phyloP scores from a whole-genome alignment of 179 eudicot species.

The Heliamphora pulchella region DNA sequence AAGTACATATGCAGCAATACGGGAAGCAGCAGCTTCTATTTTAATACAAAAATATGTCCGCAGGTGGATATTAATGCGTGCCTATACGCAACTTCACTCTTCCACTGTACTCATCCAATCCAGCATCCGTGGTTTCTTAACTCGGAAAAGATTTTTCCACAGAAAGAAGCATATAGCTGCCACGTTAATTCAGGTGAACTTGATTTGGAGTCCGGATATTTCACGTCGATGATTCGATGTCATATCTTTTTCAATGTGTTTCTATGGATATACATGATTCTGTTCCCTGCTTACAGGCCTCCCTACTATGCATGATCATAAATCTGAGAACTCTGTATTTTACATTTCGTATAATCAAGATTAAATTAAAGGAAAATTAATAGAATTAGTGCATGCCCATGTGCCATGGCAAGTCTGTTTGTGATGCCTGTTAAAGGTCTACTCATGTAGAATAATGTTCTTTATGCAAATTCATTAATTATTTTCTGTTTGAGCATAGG shows the following conservation, averaged over 20 bases:
- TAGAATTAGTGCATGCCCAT: neutral
- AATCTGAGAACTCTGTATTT: neutral
- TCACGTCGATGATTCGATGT: too few species aligned
- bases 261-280: neutral
- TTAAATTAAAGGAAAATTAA: neutral
- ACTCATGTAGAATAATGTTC: neutral
- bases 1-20: constrained; percentile 34
- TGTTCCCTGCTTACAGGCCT: neutral
- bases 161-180: constrained; percentile 74
- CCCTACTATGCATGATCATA: neutral
- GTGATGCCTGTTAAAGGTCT: neutral
- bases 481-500: neutral
- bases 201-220: neutral
- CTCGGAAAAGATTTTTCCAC: constrained; percentile 53
- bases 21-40: constrained; percentile 62
- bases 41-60: constrained; percentile 60
- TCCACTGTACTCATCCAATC: constrained; percentile 59
- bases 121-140: constrained; percentile 58
- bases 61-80: constrained; percentile 51
- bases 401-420: neutral
- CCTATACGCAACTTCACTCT: constrained; percentile 39
- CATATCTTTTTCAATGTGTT: neutral
- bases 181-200: constrained; percentile 66
- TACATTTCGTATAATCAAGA: neutral
- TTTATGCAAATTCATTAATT: neutral